Percentiles rank a stretch among this genome's conserved stretches.
phyloP scores from a whole-genome alignment of 169 alveolate species.

The Plasmodium vinckei region DNA sequence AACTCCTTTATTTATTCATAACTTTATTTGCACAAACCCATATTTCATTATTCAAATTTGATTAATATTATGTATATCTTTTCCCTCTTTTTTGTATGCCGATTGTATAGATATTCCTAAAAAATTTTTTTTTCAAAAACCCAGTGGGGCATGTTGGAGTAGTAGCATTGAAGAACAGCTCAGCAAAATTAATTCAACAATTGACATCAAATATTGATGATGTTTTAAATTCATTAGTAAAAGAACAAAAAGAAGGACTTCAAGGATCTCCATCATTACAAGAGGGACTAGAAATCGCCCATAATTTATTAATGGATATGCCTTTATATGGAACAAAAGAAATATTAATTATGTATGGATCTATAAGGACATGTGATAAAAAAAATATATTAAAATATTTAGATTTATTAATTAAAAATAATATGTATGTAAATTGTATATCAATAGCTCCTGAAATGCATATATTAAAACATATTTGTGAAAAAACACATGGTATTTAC shows the following conservation, averaged over 20 bases:
- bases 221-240: slow-evolving; percentile 66
- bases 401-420: slow-evolving; percentile 54
- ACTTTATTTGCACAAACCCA: no score
- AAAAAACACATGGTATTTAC: slow-evolving; percentile 63
- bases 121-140: slow-evolving; percentile 79
- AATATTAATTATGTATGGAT: slow-evolving; percentile 81
- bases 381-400: slow-evolving; percentile 39
- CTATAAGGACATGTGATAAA: slow-evolving; percentile 84
- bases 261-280: slow-evolving; percentile 85
- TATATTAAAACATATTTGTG: slow-evolving; percentile 68
- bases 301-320: slow-evolving; percentile 77
- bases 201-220: slow-evolving; percentile 83
- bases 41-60: no score
- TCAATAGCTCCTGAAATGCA: slow-evolving; percentile 77
- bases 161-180: slow-evolving; percentile 81
- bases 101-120: slow-evolving; percentile 71
- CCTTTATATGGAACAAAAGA: slow-evolving; percentile 86
- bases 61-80: no score
- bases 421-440: slow-evolving; percentile 67
- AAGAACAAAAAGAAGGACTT: slow-evolving; percentile 78
- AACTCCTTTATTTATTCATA: no score
- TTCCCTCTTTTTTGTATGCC: no score
- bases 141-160: slow-evolving; percentile 85
- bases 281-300: slow-evolving; percentile 84
- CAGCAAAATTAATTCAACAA: slow-evolving; percentile 78